Evolutionary conservation across 495 filamentous ascomycete species (phyloP), one percentile per base, ranked within the genome.

Genomic region (Daldinia grandis): DNA sequence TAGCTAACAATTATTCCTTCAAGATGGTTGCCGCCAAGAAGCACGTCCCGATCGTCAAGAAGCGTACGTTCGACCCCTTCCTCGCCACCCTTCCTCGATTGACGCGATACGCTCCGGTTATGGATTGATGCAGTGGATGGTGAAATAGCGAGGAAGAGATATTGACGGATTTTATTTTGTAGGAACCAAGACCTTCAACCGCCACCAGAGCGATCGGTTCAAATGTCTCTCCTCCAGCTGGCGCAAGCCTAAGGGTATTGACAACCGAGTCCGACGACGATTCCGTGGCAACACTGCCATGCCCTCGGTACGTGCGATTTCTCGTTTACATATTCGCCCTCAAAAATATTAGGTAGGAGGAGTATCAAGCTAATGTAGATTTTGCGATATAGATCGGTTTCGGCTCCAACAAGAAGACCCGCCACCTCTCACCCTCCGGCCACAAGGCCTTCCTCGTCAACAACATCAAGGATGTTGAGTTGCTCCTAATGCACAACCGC

Each of bases 201-300:
- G 95, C 78, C 95, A 98, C 86, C 95, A 99, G 89, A 91, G 88
- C 83, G 95, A 98, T 85, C 89, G 89, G 80, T 99, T 95, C 88
- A 97, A 89, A 85, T 90, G 93, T 78, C 89, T 98, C 64, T 88
- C 86, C 78, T 79, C 90, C 44, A 89, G 85, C 81, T 99, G 95
- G 95, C 91, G 95, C 85, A 99, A 99, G 88, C 95, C 95, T 59
- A 99, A 98, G 90, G 95, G 95, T 90, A 99, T 99, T 84, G 95
- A 99, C 80, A 95, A 94, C 82, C 74, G 78, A 64, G 80, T 81
- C 42, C 78, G 81, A 72, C 58, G 76, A 65, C 71, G 74, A 31
- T 75, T 74, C 70, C 94, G 94, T 89, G 92, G 94, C 76, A 91
- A 90, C 83, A 90, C 91, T 82, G 92, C 90, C 78, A 98, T 99